Base-by-base conservation (phyloP, 768 basidiomycete genomes). In the Boletus tylopilopsis region DNA sequence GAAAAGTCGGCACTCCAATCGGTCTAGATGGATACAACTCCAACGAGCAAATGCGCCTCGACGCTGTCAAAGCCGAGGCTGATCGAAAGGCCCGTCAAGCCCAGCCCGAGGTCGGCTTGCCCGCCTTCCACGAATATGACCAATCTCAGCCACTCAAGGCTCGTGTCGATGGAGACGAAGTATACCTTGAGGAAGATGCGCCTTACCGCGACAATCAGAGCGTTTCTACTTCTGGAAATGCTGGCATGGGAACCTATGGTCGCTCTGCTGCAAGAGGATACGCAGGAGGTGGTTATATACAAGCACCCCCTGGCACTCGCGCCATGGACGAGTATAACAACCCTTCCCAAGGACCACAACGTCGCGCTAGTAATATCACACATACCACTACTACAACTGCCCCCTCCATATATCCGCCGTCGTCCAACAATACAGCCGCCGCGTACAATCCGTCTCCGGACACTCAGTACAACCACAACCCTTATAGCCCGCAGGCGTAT, bases 61-160 rank as follows among this genome's bases (percentile, higher is more conserved):
- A 90, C 55, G 90, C 90, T 15, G 82, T 93, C 57, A 90, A 90
- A 61, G 90, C 90, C 9, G 90, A 92, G 63, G 84, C 80, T 6
- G 90, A 93, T 58, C 79, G 90, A 53, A 92, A 90, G 64, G 85
- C 85, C 12, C 76, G 76, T 29, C 83, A 82, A 54, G 71, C 75
- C 9, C 69, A 69, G 35, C 69, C 70, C 13, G 88, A 90, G 69
- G 72, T 72, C 47, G 90, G 90, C 16, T 64, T 93, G 2, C 88
- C 90, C 10, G 77, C 85, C 9, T 89, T 92, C 69, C 71, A 80
- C 30, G 90, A 91, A 65, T 77, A 79, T 27, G 77, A 80, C 32
- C 69, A 57, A 22, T 70, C 67, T 13, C 81, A 84, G 50, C 90
- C 90, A 18, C 74, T 92, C 48, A 83, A 82, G 12, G 76, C 70